Base-by-base conservation (phyloP, 441 rosid species). In the Daphne laureola region DNA sequence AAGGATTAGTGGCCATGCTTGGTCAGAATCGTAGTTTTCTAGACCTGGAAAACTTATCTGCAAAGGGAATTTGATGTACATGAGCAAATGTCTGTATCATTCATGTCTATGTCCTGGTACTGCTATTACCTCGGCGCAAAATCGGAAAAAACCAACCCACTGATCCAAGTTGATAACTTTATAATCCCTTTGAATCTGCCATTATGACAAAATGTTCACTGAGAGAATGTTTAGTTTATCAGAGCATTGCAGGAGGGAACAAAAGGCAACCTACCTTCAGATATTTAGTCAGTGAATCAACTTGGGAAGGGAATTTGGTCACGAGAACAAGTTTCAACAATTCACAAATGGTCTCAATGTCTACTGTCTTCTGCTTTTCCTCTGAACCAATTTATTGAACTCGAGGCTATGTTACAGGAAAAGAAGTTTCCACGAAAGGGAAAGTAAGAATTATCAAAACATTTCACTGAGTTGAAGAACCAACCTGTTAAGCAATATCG, bases 401-500 rank as follows among this genome's bases (percentile, higher is more conserved):
- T 31, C 36, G 56, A 42, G 5, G 26, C 43, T 21, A 8, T 23
- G 7, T 26, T 55, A 61, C 49, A 42, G 43, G 21, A 46, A 56
- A 50, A 36, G 48, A n/a, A 62, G 50, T 43, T 49, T 31, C n/a
- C 51, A 26, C 36, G 17, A n/a, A 59, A 61, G 14, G 5, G 14
- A 3, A 38, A 51, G 25, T 14, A 16, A 4, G 23, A 43, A 43
- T 6, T 4, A 31, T 31, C 38, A 27, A 8, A n/a, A 40, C 48
- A 45, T 43, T 55, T 36, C 27, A 54, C 17, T 41, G 12, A 57
- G 55, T 27, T 35, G 53, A 57, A 58, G 46, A 21, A 46, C 54
- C 55, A 14, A 82, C 93, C 93, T 69, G 93, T 80, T 49, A 85
- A 72, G 68, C 84, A 77, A 67, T 76, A 82, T 57, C 69, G 71